Base-by-base conservation (phyloP, 148 eudicot species). In the Polygonum maritimum region DNA sequence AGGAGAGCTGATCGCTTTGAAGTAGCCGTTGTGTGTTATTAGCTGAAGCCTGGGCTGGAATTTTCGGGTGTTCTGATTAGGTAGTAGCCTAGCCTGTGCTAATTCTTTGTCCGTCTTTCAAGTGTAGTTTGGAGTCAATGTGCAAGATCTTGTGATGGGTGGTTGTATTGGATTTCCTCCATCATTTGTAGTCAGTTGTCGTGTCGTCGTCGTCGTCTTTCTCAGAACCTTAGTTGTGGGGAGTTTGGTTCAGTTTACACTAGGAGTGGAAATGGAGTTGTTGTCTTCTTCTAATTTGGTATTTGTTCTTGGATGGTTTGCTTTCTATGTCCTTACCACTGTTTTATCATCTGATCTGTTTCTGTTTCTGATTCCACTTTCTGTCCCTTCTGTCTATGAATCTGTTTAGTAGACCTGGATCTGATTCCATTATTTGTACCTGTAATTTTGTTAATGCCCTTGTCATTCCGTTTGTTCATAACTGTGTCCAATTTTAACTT, bases 191-290 rank as follows among this genome's bases (percentile, higher is more conserved):
- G 69, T 62, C 18, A 7, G 35, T 33, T 58, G 9, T 58, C 33
- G 13, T 58, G 65, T 58, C 9, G 31, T 26, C 31, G 60, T 51
- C 0, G 33, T 58, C 65, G 10, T 62, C 69, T 62, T 54, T 31
- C 38, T 62, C 69, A 7, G 7, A 62, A 62, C 69, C 38, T 62
- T 62, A 26, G 15, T 62, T 26, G 31, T 4, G 12, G 69, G 36
- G 69, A 26, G 69, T 62, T 62, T 62, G 39, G 12, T 62, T 62
- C 16, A 31, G 69, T 62, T 31, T 16, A 26, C 31, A 2, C 0
- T 62, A 62, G 69, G 69, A 54, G 26, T 54, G 60, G 60, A 62
- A 62, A 31, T 62, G 69, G 5, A 62, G 69, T 4, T 62, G 58
- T 54, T 41, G 9, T 44, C 47, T 6, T 44, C 47, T 44, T 44